Base-by-base conservation (phyloP, 139 green algal species). In the Chlorella ohadii region DNA sequence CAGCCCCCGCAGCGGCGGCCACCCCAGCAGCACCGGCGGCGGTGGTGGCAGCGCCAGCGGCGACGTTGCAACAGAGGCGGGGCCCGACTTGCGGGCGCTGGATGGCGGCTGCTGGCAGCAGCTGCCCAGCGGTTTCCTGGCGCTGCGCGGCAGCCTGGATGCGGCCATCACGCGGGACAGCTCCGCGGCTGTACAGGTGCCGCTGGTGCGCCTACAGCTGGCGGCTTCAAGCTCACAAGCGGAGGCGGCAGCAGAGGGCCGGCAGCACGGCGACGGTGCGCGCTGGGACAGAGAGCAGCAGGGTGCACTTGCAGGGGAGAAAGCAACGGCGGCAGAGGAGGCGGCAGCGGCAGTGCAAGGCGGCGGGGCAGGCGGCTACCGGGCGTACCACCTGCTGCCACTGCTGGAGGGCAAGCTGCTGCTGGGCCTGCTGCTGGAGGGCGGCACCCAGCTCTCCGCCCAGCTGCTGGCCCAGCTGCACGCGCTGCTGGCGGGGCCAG, bases 121-220 rank as follows among this genome's bases (percentile, higher is more conserved):
- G 81, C 75, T 89, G 72, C 78, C 81, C 65, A 81, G 66, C 56
- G 82, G 82, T 28, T 88, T 88, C 39, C 56, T 87, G n/a, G 81
- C 83, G 76, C 76, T 78, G 83, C 75, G 63, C 1, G 71, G 76
- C 28, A 59, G 36, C 36, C 31, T 59, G 51, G 51, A 59, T 41
- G 23, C 70, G 17, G 36, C 70, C 38, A 36, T 36, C 34, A 31
- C 66, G 25, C 5, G 17, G n/a, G 66, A 41, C 11, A 41, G 66
- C 31, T 39, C 31, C 7, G 66, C n/a, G 66, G 31, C n/a, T 33
- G 28, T 34, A 7, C 28, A 33, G 2, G 34, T 81, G 75, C 75
- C 75, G 36, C 17, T 71, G 20, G 75, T 81, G 55, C 34, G 55
- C 75, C 57, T 81, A 56, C 75, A 81, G 75, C 75, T 59, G 55